These are phyloP conservation scores for Vinca minor DNA, from an alignment of 257 asterid species.

Conservation along the genomic window DNA sequence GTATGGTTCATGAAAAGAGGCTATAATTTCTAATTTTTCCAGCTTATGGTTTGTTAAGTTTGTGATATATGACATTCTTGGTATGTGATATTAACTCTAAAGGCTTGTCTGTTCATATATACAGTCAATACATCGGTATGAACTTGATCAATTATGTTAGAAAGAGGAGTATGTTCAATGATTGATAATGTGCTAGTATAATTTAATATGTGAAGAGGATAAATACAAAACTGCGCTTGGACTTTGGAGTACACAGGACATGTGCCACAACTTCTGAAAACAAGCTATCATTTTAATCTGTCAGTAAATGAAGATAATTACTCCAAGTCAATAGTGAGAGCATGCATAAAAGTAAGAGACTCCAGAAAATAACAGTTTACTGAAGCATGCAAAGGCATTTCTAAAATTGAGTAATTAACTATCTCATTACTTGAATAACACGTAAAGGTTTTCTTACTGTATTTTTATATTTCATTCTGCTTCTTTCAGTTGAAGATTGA, in stretches of 20 bases:
- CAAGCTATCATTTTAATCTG: neutral
- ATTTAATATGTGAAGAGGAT: neutral
- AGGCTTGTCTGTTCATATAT: neutral
- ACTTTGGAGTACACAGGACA: neutral
- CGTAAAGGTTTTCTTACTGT: neutral
- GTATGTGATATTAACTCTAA: neutral
- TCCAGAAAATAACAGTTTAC: neutral
- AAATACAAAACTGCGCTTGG: neutral
- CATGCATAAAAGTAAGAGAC: neutral
- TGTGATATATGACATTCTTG: neutral
- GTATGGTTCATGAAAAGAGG: too few relatives aligned
- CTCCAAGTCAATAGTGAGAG: too few relatives aligned
- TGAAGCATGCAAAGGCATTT: neutral
- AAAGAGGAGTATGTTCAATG: neutral
- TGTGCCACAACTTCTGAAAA: conserved; percentile 1
- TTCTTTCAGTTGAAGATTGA: neutral
- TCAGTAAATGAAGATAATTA: neutral
- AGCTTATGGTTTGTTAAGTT: neutral
- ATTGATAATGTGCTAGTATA: neutral
- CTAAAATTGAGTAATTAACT: neutral
- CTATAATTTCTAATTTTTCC: neutral
- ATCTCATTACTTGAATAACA: neutral
- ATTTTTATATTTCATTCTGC: neutral
- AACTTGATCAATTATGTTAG: neutral
- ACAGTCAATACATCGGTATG: neutral